Percentiles rank a stretch among this genome's conserved stretches.
Evolutionary conservation across 371 early-diverging fungal species (phyloP).

Genomic region (Nematocida ausubeli): DNA sequence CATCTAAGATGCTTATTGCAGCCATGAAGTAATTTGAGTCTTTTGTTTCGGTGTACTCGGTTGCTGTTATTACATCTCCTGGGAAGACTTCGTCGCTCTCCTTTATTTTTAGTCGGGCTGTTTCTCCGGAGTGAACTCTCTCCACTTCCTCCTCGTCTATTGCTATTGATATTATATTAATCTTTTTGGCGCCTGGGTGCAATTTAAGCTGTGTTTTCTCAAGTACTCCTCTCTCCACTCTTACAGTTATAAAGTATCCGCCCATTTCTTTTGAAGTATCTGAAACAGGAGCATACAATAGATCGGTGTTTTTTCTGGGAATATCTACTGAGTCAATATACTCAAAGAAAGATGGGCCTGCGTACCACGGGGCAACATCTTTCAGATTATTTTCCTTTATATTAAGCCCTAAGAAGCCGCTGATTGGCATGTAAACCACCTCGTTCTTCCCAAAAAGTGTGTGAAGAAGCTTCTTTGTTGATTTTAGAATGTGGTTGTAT

Average conservation of each 20-base stretch:
- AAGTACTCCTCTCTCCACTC: slow-evolving; percentile 60
- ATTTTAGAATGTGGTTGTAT: slow-evolving; percentile 52
- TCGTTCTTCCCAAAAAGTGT: slow-evolving; percentile 52
- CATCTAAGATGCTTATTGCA: slow-evolving; percentile 62
- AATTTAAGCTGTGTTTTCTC: slow-evolving; percentile 49
- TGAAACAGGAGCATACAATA: slow-evolving; percentile 44
- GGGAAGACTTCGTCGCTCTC: slow-evolving; percentile 61
- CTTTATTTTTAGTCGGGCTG: slow-evolving; percentile 63
- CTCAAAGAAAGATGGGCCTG: slow-evolving; percentile 64
- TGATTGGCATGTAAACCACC: slow-evolving; percentile 65
- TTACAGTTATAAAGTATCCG: slow-evolving; percentile 44
- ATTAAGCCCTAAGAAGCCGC: slow-evolving; percentile 65
- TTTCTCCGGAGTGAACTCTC: slow-evolving; percentile 62
- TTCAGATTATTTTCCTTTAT: slow-evolving; percentile 36
- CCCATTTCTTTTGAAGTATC: slow-evolving; percentile 60
- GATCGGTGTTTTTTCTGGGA: slow-evolving; percentile 4
- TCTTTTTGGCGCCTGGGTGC: slow-evolving; percentile 52
- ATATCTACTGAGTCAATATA: slow-evolving; percentile 58
- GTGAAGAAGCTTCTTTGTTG: slow-evolving; percentile 34
- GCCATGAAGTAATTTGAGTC: slow-evolving; percentile 62
- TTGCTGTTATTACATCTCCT: slow-evolving; percentile 58
- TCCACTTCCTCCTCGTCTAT: slow-evolving; percentile 67
- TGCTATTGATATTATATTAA: slow-evolving; percentile 44
- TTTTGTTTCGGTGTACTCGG: slow-evolving; percentile 20
- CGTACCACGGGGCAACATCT: slow-evolving; percentile 58